phyloP scores from a whole-genome alignment of 1,139 yeast genomes.

The Hansenula lynferdii region DNA sequence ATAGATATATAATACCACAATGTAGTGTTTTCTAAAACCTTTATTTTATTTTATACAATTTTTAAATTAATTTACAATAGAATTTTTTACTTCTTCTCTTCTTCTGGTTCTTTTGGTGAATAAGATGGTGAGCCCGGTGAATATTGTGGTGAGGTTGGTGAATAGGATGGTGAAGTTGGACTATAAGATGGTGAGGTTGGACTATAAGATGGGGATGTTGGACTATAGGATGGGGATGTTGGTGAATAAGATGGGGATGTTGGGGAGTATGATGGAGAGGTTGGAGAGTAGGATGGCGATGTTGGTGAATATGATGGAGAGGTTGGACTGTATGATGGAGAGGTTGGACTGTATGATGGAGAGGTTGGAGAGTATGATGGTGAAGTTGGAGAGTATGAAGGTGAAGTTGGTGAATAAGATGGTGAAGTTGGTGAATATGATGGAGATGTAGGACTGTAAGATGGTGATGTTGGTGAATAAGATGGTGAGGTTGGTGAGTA shows the following conservation, averaged over 20 bases:
- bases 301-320: conserved; percentile 59
- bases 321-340: conserved; percentile 53
- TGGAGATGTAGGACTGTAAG: conserved; percentile 72
- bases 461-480: conserved; percentile 71
- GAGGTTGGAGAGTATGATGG: conserved; percentile 58
- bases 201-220: conserved; percentile 55
- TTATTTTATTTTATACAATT: not conserved
- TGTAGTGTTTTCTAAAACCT: no score
- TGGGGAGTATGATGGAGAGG: conserved; percentile 58
- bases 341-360: conserved; percentile 58
- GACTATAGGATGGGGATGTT: conserved; percentile 58
- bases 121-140: conserved; percentile 49
- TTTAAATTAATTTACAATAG: conserved; percentile 1
- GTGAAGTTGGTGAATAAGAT: conserved; percentile 61
- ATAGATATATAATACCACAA: no score
- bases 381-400: conserved; percentile 58
- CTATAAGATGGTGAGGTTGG: conserved; percentile 59
- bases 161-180: conserved; percentile 55
- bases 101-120: conserved; percentile 57
- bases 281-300: conserved; percentile 57
- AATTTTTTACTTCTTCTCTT: conserved; percentile 7
- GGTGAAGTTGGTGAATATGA: conserved; percentile 61
- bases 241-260: conserved; percentile 77
- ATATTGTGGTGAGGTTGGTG: conserved; percentile 57
- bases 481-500: conserved; percentile 67